phyloP scores from a whole-genome alignment of 2,329 filamentous ascomycete species.

The Penicillium sp. region DNA sequence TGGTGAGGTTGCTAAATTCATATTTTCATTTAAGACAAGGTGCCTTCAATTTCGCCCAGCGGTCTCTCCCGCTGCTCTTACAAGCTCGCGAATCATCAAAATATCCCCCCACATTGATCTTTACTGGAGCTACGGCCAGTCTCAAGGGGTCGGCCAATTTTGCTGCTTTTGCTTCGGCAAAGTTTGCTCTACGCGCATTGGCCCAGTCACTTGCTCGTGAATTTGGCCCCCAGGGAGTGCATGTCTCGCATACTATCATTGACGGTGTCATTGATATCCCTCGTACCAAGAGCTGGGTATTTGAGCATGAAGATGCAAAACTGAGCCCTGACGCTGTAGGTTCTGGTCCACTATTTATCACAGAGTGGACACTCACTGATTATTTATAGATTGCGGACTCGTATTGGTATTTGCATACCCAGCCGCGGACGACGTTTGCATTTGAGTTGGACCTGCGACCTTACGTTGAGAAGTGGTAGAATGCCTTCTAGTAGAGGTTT shows the following conservation, averaged over 20 bases:
- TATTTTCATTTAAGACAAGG: constrained; percentile 46
- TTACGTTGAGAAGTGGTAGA: constrained; percentile 78
- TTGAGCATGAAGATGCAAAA: constrained; percentile 63
- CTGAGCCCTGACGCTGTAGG: constrained; percentile 72
- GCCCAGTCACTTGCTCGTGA: constrained; percentile 75
- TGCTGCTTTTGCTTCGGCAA: constrained; percentile 71
- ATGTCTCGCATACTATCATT: constrained; percentile 78
- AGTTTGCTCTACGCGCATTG: constrained; percentile 74
- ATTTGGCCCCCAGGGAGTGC: constrained; percentile 79
- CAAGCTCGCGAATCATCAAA: constrained; percentile 52
- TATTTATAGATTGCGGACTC: constrained; percentile 71
- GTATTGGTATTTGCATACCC: constrained; percentile 81
- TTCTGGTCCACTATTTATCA: constrained; percentile 19
- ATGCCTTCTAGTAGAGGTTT: background rate
- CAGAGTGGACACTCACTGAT: constrained; percentile 3
- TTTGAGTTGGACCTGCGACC: constrained; percentile 80
- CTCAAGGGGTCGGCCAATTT: constrained; percentile 69
- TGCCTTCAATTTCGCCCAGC: constrained; percentile 74
- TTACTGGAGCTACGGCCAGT: constrained; percentile 83
- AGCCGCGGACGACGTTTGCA: constrained; percentile 75
- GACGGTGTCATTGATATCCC: constrained; percentile 85
- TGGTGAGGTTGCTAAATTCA: background rate
- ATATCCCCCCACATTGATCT: constrained; percentile 74
- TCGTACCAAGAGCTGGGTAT: constrained; percentile 60
- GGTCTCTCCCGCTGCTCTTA: constrained; percentile 67